Percentiles rank a stretch among this genome's conserved stretches.
Evolutionary conservation across 345 rosid genomes (phyloP).

Genomic region (Cardamine resedifolia): DNA sequence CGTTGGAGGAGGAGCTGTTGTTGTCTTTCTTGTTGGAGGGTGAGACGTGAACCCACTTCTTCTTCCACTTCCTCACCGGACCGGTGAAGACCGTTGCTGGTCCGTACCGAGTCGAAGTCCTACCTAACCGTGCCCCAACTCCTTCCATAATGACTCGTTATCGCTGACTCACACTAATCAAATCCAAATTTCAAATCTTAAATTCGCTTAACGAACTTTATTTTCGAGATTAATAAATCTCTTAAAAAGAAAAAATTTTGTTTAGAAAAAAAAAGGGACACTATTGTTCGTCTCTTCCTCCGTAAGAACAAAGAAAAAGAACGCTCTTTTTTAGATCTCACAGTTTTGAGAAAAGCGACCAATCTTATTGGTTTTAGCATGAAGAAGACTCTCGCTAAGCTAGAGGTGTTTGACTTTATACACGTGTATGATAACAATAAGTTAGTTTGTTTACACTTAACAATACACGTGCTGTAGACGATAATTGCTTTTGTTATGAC

Average conservation of each 20-base stretch:
- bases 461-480: not conserved
- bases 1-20: slow-evolving; percentile 27
- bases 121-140: slow-evolving; percentile 93
- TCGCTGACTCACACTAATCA: slow-evolving; percentile 27
- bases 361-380: not conserved
- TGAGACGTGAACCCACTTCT: slow-evolving; percentile 87
- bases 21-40: slow-evolving; percentile 47
- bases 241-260: not conserved
- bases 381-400: not conserved
- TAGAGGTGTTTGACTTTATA: not conserved
- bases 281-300: not conserved
- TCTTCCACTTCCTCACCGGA: slow-evolving; percentile 97
- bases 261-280: not conserved
- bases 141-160: slow-evolving; percentile 68
- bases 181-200: slow-evolving; percentile 21
- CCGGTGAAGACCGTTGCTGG: slow-evolving; percentile 96
- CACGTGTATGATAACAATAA: not conserved
- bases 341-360: not conserved
- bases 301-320: not conserved
- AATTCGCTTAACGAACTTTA: slow-evolving; percentile 2
- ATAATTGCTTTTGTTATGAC: not conserved
- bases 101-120: slow-evolving; percentile 95
- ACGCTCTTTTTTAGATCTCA: slow-evolving; percentile 11
- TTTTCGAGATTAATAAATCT: not conserved
- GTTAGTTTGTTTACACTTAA: not conserved